Percentiles rank a stretch among this genome's conserved stretches.
These are phyloP conservation scores for Macadamia tetraphylla DNA, from an alignment of 164 flowering plant species.

Conservation along the genomic window DNA sequence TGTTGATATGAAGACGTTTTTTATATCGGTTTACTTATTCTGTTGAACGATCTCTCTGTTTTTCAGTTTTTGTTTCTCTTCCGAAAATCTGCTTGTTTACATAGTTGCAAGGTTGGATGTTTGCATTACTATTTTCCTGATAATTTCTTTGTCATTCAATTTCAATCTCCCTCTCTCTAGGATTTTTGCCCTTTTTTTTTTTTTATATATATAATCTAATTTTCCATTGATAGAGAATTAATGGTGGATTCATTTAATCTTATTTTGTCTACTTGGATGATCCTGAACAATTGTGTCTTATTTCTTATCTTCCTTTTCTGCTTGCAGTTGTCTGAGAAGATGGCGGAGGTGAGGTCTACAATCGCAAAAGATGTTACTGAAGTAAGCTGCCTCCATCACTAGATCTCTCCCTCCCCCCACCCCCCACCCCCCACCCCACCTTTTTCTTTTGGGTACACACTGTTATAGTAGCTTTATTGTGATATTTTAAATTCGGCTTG, in stretches of 20 bases:
- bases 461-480: neutral
- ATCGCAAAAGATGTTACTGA: slow-evolving; percentile 74
- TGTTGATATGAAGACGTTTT: neutral
- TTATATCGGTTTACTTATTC: neutral
- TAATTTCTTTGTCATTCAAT: neutral
- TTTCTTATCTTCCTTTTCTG: neutral
- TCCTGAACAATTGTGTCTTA: neutral
- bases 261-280: neutral
- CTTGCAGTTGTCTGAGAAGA: slow-evolving; percentile 20
- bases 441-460: neutral
- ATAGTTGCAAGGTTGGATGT: too few species aligned
- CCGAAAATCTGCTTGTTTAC: too few species aligned
- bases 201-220: too few species aligned
- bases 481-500: neutral
- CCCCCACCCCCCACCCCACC: too few species aligned
- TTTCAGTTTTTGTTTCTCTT: neutral
- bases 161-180: neutral
- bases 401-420: neutral
- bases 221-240: too few species aligned
- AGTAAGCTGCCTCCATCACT: slow-evolving; percentile 25
- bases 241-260: neutral
- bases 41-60: neutral
- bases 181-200: neutral
- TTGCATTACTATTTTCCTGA: too few species aligned
- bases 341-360: slow-evolving; percentile 37